A percentile compares a stretch with the other conserved stretches of the same genome.
These are phyloP conservation scores for Exophiala bonariae DNA, from an alignment of 2,329 filamentous ascomycete genomes.

Conservation along the genomic window DNA sequence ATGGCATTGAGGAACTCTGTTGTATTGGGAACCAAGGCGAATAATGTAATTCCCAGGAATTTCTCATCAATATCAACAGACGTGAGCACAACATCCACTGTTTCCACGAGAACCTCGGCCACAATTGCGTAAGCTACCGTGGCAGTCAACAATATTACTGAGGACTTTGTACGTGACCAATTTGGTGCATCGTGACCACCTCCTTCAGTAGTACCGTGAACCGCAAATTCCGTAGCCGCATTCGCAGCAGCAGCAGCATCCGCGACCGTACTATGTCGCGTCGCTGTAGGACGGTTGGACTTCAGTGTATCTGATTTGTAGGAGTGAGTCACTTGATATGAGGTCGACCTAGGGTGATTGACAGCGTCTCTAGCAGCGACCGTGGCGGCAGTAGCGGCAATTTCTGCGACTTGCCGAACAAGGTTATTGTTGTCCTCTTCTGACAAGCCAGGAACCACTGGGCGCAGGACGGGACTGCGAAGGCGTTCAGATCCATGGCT, in stretches of 20 bases:
- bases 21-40: conserved; percentile 95
- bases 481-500: conserved; percentile 44
- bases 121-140: conserved; percentile 95
- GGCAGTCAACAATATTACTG: conserved; percentile 82
- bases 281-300: conserved; percentile 35
- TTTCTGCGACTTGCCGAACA: conserved; percentile 85
- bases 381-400: conserved; percentile 86
- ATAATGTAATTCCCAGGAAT: conserved; percentile 93
- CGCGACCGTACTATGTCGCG: conserved; percentile 29
- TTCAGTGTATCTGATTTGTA: conserved; percentile 31
- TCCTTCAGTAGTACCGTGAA: conserved; percentile 34
- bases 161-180: conserved; percentile 90
- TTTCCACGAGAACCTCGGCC: conserved; percentile 94
- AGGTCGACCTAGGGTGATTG: conserved; percentile 52
- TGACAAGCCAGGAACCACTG: conserved; percentile 66
- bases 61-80: conserved; percentile 94
- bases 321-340: conserved; percentile 39
- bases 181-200: conserved; percentile 93
- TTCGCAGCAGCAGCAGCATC: conserved; percentile 43
- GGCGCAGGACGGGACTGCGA: conserved; percentile 36
- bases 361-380: conserved; percentile 78
- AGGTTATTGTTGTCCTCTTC: conserved; percentile 79
- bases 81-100: conserved; percentile 91
- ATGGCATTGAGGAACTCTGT: conserved; percentile 99
- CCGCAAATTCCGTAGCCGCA: conserved; percentile 46